Evolutionary conservation across 2,329 filamentous ascomycete species (phyloP).

Genomic region (Paraphaeosphaeria sporulosa): DNA sequence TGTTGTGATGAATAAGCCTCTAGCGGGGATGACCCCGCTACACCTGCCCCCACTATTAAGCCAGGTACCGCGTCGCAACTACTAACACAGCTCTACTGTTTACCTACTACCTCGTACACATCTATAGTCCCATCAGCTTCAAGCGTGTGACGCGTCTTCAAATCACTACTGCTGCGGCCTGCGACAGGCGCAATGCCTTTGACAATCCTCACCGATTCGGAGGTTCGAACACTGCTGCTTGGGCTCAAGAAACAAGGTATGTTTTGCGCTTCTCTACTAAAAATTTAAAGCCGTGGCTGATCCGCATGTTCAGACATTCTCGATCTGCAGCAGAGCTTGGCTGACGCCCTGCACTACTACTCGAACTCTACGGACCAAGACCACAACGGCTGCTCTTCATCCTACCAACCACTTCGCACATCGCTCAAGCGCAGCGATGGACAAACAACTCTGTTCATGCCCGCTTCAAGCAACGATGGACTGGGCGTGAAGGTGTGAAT

Average conservation of each 20-base stretch:
- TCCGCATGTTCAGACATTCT: slow-evolving; percentile 55
- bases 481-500: slow-evolving; percentile 63
- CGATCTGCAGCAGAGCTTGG: slow-evolving; percentile 64
- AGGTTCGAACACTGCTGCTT: slow-evolving; percentile 64
- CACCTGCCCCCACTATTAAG: slow-evolving; percentile 28
- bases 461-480: slow-evolving; percentile 65
- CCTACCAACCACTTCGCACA: slow-evolving; percentile 69
- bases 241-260: slow-evolving; percentile 59
- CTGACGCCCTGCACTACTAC: slow-evolving; percentile 69
- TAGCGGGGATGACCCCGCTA: slow-evolving; percentile 14
- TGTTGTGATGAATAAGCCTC: slow-evolving; percentile 26
- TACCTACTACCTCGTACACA: slow-evolving; percentile 14
- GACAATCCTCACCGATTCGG: slow-evolving; percentile 64
- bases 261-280: neutral
- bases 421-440: slow-evolving; percentile 68
- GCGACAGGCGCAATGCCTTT: slow-evolving; percentile 60
- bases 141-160: neutral
- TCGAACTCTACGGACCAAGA: slow-evolving; percentile 68
- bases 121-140: neutral
- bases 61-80: slow-evolving; percentile 1
- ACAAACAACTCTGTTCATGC: slow-evolving; percentile 72
- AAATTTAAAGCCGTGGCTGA: neutral
- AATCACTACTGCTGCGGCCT: neutral
- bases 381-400: slow-evolving; percentile 62
- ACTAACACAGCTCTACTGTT: neutral